These are phyloP conservation scores for Tuber aestivum DNA, from an alignment of 495 filamentous ascomycete species.

Conservation along the genomic window DNA sequence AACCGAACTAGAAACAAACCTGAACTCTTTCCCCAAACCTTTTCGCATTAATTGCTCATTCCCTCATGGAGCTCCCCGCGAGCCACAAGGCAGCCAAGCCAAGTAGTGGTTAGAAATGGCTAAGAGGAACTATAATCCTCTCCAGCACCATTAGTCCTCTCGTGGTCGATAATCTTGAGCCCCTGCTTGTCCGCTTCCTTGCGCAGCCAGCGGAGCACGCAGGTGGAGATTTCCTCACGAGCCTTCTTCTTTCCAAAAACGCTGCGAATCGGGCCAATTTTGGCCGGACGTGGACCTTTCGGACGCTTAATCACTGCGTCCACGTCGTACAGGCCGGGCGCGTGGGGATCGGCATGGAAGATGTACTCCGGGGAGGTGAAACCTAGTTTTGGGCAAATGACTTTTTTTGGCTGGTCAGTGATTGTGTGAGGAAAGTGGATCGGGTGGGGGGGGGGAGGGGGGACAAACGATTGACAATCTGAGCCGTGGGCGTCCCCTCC, in stretches of 20 bases:
- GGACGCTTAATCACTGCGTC: conserved; percentile 28
- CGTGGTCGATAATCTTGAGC: conserved; percentile 19
- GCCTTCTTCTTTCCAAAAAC: conserved; percentile 39
- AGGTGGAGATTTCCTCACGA: conserved; percentile 31
- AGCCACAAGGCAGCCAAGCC: neutral
- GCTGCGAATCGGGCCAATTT: conserved; percentile 35
- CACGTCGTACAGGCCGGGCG: conserved; percentile 34
- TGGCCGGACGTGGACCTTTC: conserved; percentile 24
- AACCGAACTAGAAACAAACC: neutral
- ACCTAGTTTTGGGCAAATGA: conserved; percentile 37
- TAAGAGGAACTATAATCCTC: neutral
- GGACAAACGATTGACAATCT: conserved; percentile 34
- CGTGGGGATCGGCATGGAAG: conserved; percentile 20
- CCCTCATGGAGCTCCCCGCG: neutral
- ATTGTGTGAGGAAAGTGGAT: neutral
- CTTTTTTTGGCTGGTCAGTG: conserved; percentile 7
- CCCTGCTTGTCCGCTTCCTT: conserved; percentile 36
- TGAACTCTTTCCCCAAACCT: neutral
- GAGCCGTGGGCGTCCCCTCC: conserved; percentile 16
- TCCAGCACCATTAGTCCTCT: neutral
- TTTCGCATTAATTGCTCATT: neutral
- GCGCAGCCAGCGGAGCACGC: conserved; percentile 30
- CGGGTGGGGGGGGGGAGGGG: neutral
- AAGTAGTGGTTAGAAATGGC: neutral
- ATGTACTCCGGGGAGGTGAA: conserved; percentile 33